A percentile compares a stretch with the other conserved stretches of the same genome.
Evolutionary conservation across 768 basidiomycete genomes (phyloP).

Genomic region (Agaricus bisporus): DNA sequence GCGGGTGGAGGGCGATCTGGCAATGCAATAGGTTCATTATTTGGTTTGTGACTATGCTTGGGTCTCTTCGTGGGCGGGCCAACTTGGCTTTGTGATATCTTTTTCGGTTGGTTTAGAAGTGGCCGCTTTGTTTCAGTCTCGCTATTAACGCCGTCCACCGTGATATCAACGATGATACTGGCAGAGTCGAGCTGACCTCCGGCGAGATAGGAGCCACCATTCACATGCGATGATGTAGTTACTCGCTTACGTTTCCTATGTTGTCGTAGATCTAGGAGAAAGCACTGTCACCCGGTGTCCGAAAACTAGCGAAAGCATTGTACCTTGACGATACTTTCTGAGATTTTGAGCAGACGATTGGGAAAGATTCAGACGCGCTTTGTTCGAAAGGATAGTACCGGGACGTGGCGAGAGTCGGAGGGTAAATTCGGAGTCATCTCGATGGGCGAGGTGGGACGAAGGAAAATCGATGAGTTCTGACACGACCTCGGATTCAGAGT

Average conservation of each 20-base stretch:
- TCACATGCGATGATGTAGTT: conserved; percentile 12
- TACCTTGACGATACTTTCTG: conserved; percentile 9
- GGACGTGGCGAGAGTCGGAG: conserved; percentile 7
- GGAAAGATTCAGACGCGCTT: neutral
- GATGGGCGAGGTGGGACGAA: conserved; percentile 1
- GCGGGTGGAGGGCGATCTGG: neutral
- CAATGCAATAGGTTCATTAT: neutral
- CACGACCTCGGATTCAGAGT: conserved; percentile 35
- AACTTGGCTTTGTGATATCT: neutral
- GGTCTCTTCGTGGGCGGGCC: neutral
- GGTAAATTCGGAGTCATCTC: neutral
- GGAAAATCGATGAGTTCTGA: conserved; percentile 21
- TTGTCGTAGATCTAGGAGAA: neutral
- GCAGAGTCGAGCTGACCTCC: conserved; percentile 10
- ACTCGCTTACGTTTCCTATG: conserved; percentile 17
- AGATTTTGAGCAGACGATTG: neutral
- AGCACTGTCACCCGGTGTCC: neutral
- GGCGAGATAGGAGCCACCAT: conserved; percentile 7
- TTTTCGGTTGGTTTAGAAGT: neutral
- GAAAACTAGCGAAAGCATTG: neutral
- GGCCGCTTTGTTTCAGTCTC: neutral
- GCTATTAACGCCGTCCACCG: neutral
- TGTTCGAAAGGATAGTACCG: conserved; percentile 1
- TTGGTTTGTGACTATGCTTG: neutral
- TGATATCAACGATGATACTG: neutral